Evolutionary conservation across 148 eudicot species (phyloP), one percentile per base, ranked within the genome.

Genomic region (Rhododendron mucronatum): DNA sequence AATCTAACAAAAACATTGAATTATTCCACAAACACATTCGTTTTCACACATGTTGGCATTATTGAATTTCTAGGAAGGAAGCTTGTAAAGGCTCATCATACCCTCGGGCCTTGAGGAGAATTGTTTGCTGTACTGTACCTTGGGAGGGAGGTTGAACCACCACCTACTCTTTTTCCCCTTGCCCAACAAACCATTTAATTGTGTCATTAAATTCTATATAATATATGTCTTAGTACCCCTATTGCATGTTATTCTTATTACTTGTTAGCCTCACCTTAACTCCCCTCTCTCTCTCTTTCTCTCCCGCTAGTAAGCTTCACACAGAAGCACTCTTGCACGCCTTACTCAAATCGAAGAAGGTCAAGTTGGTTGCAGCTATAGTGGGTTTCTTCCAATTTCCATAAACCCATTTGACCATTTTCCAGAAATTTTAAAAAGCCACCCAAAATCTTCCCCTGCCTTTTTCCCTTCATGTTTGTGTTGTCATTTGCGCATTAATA

Each of bases 111-210:
- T 30, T 7, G 21, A 13, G 16, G 26, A 82, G 26, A 75, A 75
- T 8, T 30, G 13, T 8, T 45, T 5, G 3, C 77, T 74, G 16
- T n/a, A 33, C 55, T 45, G 16, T 26, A 33, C 57, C 48, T 20
- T 30, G 20, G 20, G 6, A 18, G 9, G 86, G 82, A 84, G 86
- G 89, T 87, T 87, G 91, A 95, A 93, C 98, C 85, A 95, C 98
- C 95, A 95, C 92, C 89, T 53, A 87, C 74, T 61, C 35, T 53
- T 84, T 84, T 81, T 59, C 33, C 44, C 83, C 77, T 78, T 78
- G 78, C n/a, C 88, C 83, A 83, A 83, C 86, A 78, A 87, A 83
- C 79, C 71, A 47, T 65, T 83, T 87, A 84, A 87, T 84, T 87
- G 86, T 28, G 12, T 35, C 82, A 84, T 75, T 84, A 33, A 51